These are phyloP conservation scores for Mediolabrus comicus DNA, from an alignment of 108 stramenopile genomes.

Conservation along the genomic window DNA sequence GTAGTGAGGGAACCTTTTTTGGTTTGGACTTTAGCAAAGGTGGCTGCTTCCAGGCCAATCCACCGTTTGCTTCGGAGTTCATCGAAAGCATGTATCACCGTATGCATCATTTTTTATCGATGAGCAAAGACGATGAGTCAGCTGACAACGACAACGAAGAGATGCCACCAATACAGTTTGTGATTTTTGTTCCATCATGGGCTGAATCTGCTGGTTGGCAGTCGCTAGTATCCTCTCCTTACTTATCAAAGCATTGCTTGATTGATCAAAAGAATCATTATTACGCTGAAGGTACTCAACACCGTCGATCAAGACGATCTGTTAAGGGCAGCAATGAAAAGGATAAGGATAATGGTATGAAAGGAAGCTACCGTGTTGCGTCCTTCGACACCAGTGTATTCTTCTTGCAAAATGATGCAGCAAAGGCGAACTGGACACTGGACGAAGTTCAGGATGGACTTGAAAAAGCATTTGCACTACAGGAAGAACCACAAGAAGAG, in stretches of 20 bases:
- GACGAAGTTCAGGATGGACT: slow-evolving; percentile 27
- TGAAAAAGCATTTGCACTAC: slow-evolving; percentile 52
- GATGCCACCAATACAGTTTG: slow-evolving; percentile 74
- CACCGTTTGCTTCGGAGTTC: slow-evolving; percentile 84
- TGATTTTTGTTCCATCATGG: slow-evolving; percentile 91
- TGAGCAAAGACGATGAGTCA: background rate
- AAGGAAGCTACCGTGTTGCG: slow-evolving; percentile 65
- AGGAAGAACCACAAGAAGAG: background rate
- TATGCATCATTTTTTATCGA: slow-evolving; percentile 48
- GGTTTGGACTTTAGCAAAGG: slow-evolving; percentile 53
- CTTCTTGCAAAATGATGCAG: slow-evolving; percentile 74
- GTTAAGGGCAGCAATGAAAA: background rate
- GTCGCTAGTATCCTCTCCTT: slow-evolving; percentile 46
- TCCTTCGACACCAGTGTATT: slow-evolving; percentile 85
- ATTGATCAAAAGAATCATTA: slow-evolving; percentile 66
- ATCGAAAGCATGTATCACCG: slow-evolving; percentile 61
- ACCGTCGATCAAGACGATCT: slow-evolving; percentile 34
- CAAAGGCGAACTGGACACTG: slow-evolving; percentile 52
- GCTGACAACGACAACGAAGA: background rate
- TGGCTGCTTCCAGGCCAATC: slow-evolving; percentile 85
- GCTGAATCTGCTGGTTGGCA: slow-evolving; percentile 74
- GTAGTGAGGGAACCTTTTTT: slow-evolving; percentile 81
- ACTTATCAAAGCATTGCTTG: slow-evolving; percentile 59
- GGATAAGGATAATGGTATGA: slow-evolving; percentile 4
- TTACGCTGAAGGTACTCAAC: slow-evolving; percentile 83